Conservation (phyloP, 1,139 yeast species). For the Ogataea hybrid region DNA sequence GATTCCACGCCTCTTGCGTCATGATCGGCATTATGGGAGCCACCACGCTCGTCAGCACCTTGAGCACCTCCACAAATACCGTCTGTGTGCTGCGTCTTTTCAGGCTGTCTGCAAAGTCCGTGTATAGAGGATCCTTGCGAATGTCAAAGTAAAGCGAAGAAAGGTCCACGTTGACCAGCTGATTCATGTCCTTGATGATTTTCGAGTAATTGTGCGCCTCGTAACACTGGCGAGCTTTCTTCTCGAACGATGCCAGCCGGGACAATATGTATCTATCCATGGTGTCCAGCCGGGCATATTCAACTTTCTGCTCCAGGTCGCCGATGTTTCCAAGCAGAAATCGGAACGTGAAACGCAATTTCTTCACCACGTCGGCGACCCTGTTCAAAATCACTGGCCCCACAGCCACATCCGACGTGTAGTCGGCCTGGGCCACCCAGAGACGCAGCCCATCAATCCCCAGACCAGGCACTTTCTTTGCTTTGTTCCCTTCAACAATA, state of each 20-base stretch:
- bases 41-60: constrained; percentile 60
- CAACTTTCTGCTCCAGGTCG: constrained; percentile 32
- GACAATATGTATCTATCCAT: constrained; percentile 68
- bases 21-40: constrained; percentile 83
- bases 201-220: constrained; percentile 62
- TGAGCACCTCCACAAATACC: constrained; percentile 61
- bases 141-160: constrained; percentile 87
- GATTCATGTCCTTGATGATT: constrained; percentile 55
- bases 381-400: constrained; percentile 72
- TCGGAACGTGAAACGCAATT: constrained; percentile 77
- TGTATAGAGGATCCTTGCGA: constrained; percentile 81
- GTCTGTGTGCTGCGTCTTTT: constrained; percentile 70
- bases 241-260: constrained; percentile 50
- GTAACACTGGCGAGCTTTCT: constrained; percentile 45
- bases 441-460: constrained; percentile 92
- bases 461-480: constrained; percentile 57
- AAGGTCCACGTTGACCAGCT: constrained; percentile 70
- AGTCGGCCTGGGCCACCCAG: constrained; percentile 90
- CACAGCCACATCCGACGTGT: constrained; percentile 73
- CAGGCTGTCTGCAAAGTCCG: constrained; percentile 49
- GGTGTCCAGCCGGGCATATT: constrained; percentile 43
- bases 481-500: constrained; percentile 64
- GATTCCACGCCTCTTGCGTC: constrained; percentile 86
- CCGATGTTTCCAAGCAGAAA: constrained; percentile 76
- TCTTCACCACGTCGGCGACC: constrained; percentile 78